A percentile compares a stretch with the other conserved stretches of the same genome.
Conservation (phyloP, 345 rosid species). For the Eucalyptus regnans region DNA sequence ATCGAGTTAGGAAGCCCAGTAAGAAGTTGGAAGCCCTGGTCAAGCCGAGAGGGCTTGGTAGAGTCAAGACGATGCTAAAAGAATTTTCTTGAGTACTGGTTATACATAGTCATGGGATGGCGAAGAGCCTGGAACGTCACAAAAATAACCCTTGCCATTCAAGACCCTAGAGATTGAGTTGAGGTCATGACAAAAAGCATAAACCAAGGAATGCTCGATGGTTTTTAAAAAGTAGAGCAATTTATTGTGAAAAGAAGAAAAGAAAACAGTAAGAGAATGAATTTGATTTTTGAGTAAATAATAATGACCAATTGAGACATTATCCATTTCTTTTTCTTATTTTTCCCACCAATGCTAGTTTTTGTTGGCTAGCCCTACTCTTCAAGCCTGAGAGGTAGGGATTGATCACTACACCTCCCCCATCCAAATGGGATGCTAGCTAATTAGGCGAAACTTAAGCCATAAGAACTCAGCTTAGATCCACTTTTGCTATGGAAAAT, state of each 20-base stretch:
- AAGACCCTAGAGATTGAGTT: too few relatives aligned
- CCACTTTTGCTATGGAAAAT: background rate
- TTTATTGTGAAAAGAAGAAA: too few relatives aligned
- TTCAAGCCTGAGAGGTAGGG: background rate
- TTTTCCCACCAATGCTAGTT: background rate
- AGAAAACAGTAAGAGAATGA: too few relatives aligned
- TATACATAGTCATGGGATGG: too few relatives aligned
- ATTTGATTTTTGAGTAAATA: background rate
- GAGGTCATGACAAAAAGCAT: too few relatives aligned
- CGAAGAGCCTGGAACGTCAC: too few relatives aligned
- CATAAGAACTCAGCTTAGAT: background rate
- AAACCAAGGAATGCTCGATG: too few relatives aligned
- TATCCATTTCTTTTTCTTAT: background rate
- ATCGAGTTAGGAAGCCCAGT: too few relatives aligned
- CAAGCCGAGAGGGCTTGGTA: rapidly evolving
- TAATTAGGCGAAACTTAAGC: background rate
- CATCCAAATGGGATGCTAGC: background rate
- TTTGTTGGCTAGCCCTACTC: background rate
- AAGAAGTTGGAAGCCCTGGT: too few relatives aligned
- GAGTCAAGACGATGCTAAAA: too few relatives aligned
- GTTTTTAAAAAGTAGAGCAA: background rate
- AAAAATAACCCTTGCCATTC: too few relatives aligned
- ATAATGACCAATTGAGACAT: background rate
- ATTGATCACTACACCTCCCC: background rate
- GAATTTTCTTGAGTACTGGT: too few relatives aligned